A percentile compares a stretch with the other conserved stretches of the same genome.
These are phyloP conservation scores for Cutaneotrichosporon sp. DNA, from an alignment of 1,284 basidiomycete genomes.

Conservation along the genomic window DNA sequence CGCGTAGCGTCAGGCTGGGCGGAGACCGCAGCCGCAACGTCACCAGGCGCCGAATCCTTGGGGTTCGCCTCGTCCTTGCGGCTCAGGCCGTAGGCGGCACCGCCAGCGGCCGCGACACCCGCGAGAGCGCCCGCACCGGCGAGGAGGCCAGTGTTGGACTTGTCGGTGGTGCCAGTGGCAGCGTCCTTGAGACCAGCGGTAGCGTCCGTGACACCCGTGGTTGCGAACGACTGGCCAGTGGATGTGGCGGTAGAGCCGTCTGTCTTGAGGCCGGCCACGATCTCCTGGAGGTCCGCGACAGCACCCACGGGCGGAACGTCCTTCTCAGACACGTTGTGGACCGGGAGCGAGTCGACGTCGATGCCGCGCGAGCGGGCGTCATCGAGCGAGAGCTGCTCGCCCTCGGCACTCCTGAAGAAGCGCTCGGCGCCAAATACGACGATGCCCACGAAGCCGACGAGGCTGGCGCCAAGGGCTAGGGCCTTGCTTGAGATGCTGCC, in stretches of 20 bases:
- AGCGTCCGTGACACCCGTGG: slow-evolving; percentile 26
- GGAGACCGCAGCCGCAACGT: too few species aligned
- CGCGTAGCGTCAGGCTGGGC: too few species aligned
- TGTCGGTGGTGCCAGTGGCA: neutral
- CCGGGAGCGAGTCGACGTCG: slow-evolving; percentile 36
- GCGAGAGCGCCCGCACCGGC: slow-evolving; percentile 10
- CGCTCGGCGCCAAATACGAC: slow-evolving; percentile 14
- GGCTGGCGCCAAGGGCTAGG: slow-evolving; percentile 14
- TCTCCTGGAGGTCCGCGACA: slow-evolving; percentile 41
- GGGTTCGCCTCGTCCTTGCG: neutral
- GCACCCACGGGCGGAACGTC: slow-evolving; percentile 38
- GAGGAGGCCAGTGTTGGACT: neutral
- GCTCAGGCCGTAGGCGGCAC: slow-evolving; percentile 5
- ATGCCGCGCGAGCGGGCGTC: slow-evolving; percentile 49
- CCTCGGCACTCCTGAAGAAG: neutral
- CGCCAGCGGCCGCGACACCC: slow-evolving; percentile 6
- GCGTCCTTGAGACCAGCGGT: slow-evolving; percentile 11
- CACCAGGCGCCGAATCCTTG: too few species aligned
- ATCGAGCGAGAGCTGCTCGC: slow-evolving; percentile 38
- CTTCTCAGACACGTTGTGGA: slow-evolving; percentile 30
- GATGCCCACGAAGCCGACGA: slow-evolving; percentile 32
- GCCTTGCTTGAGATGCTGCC: slow-evolving; percentile 16
- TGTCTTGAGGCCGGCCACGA: slow-evolving; percentile 40
- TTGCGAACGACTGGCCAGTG: slow-evolving; percentile 17
- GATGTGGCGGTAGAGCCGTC: neutral